Conservation (phyloP, 768 basidiomycete genomes). For the Russula sp. region DNA sequence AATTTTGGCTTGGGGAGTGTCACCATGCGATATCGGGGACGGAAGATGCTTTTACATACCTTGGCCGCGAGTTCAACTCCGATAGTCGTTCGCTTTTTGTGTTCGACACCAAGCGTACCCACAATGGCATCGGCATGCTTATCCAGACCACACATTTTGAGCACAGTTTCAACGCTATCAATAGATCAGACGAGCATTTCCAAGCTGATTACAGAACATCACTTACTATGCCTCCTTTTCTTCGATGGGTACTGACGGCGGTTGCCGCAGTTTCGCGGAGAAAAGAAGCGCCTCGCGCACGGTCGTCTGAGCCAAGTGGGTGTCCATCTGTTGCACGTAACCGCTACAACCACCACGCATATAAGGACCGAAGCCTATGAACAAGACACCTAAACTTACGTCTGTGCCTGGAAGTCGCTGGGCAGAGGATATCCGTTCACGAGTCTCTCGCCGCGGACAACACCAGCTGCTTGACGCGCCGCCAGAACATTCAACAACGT, state of each 20-base stretch:
- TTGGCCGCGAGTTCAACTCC: constrained; percentile 87
- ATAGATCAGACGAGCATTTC: not conserved
- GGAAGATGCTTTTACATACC: constrained; percentile 24
- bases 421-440: constrained; percentile 48
- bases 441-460: constrained; percentile 44
- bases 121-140: constrained; percentile 66
- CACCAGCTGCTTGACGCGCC: constrained; percentile 40
- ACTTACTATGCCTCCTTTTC: constrained; percentile 82
- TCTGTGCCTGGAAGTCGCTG: constrained; percentile 54
- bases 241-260: constrained; percentile 52
- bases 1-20: constrained; percentile 56
- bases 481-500: constrained; percentile 51
- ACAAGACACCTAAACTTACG: constrained; percentile 39
- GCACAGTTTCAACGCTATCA: constrained; percentile 51
- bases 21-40: not conserved
- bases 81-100: constrained; percentile 80
- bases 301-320: constrained; percentile 69
- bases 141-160: constrained; percentile 63
- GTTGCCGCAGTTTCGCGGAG: constrained; percentile 79
- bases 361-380: constrained; percentile 36
- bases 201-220: not conserved
- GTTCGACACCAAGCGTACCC: constrained; percentile 64
- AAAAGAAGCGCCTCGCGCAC: constrained; percentile 79
- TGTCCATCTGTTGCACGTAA: constrained; percentile 85
- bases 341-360: constrained; percentile 45